Base-by-base conservation (phyloP, 2,329 filamentous ascomycete species). In the Alternaria tenuissima region DNA sequence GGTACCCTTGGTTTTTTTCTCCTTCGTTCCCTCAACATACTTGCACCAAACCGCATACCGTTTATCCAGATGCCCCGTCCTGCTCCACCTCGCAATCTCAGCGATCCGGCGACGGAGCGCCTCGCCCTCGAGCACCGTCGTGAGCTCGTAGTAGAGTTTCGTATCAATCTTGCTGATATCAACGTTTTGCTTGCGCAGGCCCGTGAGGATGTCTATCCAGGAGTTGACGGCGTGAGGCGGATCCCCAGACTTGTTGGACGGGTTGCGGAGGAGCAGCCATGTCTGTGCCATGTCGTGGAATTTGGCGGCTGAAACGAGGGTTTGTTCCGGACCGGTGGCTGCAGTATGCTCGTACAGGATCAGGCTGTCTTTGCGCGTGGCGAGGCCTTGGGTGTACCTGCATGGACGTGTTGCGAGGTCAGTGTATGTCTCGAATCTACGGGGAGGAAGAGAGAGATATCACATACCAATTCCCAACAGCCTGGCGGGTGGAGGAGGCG, bases 351-450 rank as follows among this genome's bases (percentile, higher is more conserved):
- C 43, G 34, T 57, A 61, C 0, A 61, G 18, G 6, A 47, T 28
- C 9, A 61, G 53, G 16, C 20, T n/a, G 11, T 52, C 48, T 36
- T 47, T 11, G 14, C 30, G 28, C 8, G 41, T 32, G 12, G 48
- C 42, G 4, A 61, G 47, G 12, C 58, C 58, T 42, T 61, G 58
- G 1, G 58, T 26, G 16, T 52, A 57, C 34, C 34, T 38, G 8
- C 3, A 38, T 38, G 32, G 12, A 16, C 11, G 32, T 36, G 28
- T 16, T 14, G 14, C 5, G 0, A 38, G 12, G 16, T 38, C 16
- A 38, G 34, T n/a, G 14, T n/a, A n/a, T 18, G 34, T 9, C 1
- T 38, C 5, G 1, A 7, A 8, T n/a, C 0, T 16, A 14, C 5
- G 0, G 32, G 0, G 16, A 7, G 14, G n/a, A 0, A 1, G 34